Evolutionary conservation across 1,284 basidiomycete species (phyloP).

Genomic region (Mycosarcoma mackinlayi): DNA sequence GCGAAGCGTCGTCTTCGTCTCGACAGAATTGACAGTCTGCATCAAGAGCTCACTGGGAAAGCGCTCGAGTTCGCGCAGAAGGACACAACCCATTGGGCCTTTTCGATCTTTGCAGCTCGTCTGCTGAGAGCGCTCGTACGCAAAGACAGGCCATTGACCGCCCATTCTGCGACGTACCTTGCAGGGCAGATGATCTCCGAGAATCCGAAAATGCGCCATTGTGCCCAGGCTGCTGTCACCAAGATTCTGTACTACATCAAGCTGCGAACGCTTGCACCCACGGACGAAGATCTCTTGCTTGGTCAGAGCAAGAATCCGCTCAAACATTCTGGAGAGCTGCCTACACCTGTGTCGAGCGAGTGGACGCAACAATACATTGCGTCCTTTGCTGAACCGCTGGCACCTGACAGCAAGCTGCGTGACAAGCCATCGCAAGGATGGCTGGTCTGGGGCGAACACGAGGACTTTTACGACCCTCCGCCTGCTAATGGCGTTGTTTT

Average conservation of each 20-base stretch:
- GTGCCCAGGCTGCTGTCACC: conserved; percentile 80
- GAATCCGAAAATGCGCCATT: conserved; percentile 81
- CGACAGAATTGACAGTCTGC: conserved; percentile 67
- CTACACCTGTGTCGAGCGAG: conserved; percentile 65
- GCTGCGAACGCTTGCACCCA: conserved; percentile 81
- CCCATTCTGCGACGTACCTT: conserved; percentile 73
- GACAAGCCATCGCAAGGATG: conserved; percentile 89
- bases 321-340: conserved; percentile 68
- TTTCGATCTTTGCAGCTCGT: conserved; percentile 80
- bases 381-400: conserved; percentile 69
- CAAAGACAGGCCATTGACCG: conserved; percentile 78
- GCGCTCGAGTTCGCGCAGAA: conserved; percentile 78
- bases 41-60: conserved; percentile 72
- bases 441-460: conserved; percentile 80
- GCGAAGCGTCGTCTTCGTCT: conserved; percentile 62
- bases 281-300: conserved; percentile 78
- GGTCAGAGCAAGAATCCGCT: conserved; percentile 84
- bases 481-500: conserved; percentile 72
- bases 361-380: conserved; percentile 74
- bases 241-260: conserved; percentile 83
- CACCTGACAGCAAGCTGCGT: conserved; percentile 72
- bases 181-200: conserved; percentile 73
- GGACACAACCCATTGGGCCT: conserved; percentile 88
- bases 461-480: conserved; percentile 77
- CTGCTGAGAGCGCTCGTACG: conserved; percentile 80